Evolutionary conservation across 306 rosid genomes (phyloP), one percentile per base, ranked within the genome.

Genomic region (Prunus dulcis): DNA sequence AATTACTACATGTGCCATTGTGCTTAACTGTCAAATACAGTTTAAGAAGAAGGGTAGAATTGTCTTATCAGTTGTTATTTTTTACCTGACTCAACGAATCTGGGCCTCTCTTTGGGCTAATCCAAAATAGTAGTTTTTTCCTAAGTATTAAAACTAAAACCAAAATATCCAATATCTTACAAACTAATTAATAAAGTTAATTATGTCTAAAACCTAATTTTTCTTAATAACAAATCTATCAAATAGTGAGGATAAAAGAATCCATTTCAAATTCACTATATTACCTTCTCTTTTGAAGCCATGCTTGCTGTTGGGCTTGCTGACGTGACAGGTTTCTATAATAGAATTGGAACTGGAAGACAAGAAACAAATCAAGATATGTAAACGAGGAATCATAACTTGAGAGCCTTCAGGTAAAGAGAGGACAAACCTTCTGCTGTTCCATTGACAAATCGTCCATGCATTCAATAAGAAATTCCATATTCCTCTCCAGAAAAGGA

Each of bases 211-310:
- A n/a, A n/a, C n/a, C n/a, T n/a, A n/a, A n/a, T n/a, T n/a, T n/a
- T n/a, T n/a, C n/a, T n/a, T n/a, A n/a, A 4, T 12, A 51, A n/a
- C 19, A 17, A 62, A 71, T 25, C 19, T 11, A 64, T 0, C 5
- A 57, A 56, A 27, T 17, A n/a, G 2, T 6, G 17, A 9, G 30
- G 15, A 23, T 18, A 17, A 2, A 55, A 55, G 19, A 20, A 51
- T 14, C 25, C 23, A 62, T 18, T 77, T 60, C 69, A 34, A 28
- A 60, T 60, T 75, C 22, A 30, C 52, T 47, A 71, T 13, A 20
- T 66, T 76, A 95, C 98, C 97, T 95, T 88, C 98, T 92, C 84
- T 95, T 95, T 73, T 95, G 98, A 82, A 95, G 92, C 98, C 98
- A 95, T 68, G 96, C 96, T 84, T 90, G 97, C 86, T 95, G 98